Conservation (phyloP, 2,329 filamentous ascomycete species). For the Botrytis sinoallii region DNA sequence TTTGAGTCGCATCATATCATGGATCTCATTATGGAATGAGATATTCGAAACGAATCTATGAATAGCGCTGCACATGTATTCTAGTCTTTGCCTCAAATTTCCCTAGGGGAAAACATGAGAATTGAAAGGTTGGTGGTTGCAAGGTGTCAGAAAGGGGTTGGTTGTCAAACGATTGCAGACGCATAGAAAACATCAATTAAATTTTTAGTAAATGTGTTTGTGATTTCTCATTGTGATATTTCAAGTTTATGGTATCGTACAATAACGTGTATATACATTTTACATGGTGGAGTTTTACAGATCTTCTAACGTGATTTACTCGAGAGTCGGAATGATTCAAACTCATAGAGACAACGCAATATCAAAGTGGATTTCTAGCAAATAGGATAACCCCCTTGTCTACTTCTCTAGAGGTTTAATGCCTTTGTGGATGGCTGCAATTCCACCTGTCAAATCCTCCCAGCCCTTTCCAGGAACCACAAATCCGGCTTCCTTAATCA, state of each 20-base stretch:
- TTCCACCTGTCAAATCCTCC: slow-evolving; percentile 87
- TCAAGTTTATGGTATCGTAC: not conserved
- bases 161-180: slow-evolving; percentile 2
- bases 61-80: slow-evolving; percentile 39
- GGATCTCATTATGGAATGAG: slow-evolving; percentile 16
- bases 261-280: not conserved
- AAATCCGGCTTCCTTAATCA: slow-evolving; percentile 85
- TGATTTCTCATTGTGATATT: not conserved
- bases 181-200: slow-evolving; percentile 18
- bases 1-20: slow-evolving; percentile 34
- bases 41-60: slow-evolving; percentile 16
- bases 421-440: slow-evolving; percentile 94
- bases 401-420: slow-evolving; percentile 64
- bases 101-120: slow-evolving; percentile 26
- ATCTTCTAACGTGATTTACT: not conserved
- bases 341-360: slow-evolving; percentile 16
- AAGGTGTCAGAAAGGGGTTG: not conserved
- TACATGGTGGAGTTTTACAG: not conserved
- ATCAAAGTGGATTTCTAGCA: not conserved
- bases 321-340: not conserved
- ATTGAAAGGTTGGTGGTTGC: slow-evolving; percentile 31
- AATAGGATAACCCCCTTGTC: too few relatives aligned
- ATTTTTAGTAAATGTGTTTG: slow-evolving; percentile 6
- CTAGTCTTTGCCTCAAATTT: slow-evolving; percentile 29
- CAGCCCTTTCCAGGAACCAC: slow-evolving; percentile 77